Conservation (phyloP, 148 eudicot species). For the Drosera capensis region DNA sequence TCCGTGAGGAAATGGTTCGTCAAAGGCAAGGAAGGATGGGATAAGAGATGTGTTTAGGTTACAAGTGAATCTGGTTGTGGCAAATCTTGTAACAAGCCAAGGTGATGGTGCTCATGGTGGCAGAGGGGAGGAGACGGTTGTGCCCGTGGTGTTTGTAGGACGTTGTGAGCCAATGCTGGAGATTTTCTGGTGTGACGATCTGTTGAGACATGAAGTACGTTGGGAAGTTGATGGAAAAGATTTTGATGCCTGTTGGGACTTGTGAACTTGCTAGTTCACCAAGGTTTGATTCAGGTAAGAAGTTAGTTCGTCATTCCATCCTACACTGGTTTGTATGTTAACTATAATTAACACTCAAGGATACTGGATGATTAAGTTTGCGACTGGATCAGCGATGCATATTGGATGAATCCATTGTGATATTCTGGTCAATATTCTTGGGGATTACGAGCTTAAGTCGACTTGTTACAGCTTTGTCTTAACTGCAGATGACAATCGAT, state of each 20-base stretch:
- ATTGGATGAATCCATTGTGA: too few species aligned
- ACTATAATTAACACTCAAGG: neutral
- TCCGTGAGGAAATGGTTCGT: slow-evolving; percentile 18
- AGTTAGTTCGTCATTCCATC: neutral
- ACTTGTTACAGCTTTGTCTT: neutral
- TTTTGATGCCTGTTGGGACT: slow-evolving; percentile 51
- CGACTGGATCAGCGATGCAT: too few species aligned
- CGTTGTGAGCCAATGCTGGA: slow-evolving; percentile 72
- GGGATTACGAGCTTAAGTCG: too few species aligned
- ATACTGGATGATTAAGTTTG: too few species aligned
- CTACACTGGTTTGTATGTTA: neutral
- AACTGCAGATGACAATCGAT: slow-evolving; percentile 4
- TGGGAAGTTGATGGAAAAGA: slow-evolving; percentile 18
- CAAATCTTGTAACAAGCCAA: slow-evolving; percentile 37
- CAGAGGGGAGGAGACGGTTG: slow-evolving; percentile 4
- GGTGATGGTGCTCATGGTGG: slow-evolving; percentile 14
- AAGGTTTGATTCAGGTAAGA: slow-evolving; percentile 13
- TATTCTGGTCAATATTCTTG: too few species aligned
- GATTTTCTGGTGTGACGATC: slow-evolving; percentile 60
- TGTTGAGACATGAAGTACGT: slow-evolving; percentile 35
- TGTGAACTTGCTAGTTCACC: slow-evolving; percentile 46
- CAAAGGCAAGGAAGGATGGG: slow-evolving; percentile 6
- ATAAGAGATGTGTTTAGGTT: slow-evolving; percentile 47
- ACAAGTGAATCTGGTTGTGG: slow-evolving; percentile 47
- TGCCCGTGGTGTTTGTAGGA: slow-evolving; percentile 41